Evolutionary conservation across 805 yeast species (phyloP), one percentile per base, ranked within the genome.

Genomic region (Candida xiaguanensis): DNA sequence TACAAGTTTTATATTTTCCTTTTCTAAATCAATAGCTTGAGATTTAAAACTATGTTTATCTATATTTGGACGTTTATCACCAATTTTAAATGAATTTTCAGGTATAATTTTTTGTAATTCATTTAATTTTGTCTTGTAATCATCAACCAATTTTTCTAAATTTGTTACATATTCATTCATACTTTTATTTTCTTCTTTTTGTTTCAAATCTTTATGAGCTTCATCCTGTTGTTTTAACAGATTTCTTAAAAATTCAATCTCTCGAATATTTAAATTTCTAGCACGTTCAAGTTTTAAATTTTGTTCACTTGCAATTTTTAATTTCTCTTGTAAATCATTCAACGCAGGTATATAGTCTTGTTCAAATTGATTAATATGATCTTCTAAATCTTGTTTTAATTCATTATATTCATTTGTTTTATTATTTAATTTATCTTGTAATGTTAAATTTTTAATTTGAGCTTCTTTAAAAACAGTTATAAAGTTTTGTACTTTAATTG

Each of bases 231-330:
- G 70, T 39, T 78, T 72, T 36, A 83, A 53, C 55, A 79, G 82
- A 29, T 67, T 67, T 42, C 84, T 65, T 38, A 84, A 59, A 41
- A 79, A 69, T 39, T 70, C 75, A 20, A 80, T 71, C 51, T 84
- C 90, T 44, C 75, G 77, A 17, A 63, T 50, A n/a, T 80, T 73
- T 31, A 82, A 59, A 2, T 63, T 51, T 37, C 69, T 69, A 41
- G 79, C 81, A 38, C 74, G 72, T 35, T 77, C 76, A 12, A 63
- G 47, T 13, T 43, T 36, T 5, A 46, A 45, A 5, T 54, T 50
- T 31, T 38, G 38, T 17, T 41, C 44, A 22, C 17, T 27, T 12
- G 22, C n/a, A 18, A n/a, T 17, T 26, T 41, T 36, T 8, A 25
- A 23, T 12, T 36, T 31, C 8, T 32, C 30, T 26, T 43, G 36